Evolutionary conservation across 306 rosid genomes (phyloP).

Genomic region (Vigna nakashimae): DNA sequence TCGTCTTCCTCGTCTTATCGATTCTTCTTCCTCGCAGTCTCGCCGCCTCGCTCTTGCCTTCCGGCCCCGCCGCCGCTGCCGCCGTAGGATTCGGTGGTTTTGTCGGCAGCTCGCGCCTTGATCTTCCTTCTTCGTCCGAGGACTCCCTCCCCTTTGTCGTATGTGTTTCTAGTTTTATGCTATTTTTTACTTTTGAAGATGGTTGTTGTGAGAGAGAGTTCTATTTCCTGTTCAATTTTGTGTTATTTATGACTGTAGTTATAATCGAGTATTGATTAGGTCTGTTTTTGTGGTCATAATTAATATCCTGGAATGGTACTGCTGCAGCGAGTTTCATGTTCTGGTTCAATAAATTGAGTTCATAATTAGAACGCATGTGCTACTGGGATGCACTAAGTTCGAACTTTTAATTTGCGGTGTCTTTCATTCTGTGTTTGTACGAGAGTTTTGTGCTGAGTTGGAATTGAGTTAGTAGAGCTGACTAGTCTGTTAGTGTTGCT

Average conservation of each 20-base stretch:
- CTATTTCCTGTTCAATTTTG: neutral
- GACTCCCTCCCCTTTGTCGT: conserved; percentile 66
- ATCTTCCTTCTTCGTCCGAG: conserved; percentile 65
- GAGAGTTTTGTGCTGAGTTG: neutral
- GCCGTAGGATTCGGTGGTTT: conserved; percentile 89
- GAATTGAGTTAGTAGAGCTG: neutral
- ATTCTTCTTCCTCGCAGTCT: conserved; percentile 51
- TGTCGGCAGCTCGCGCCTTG: conserved; percentile 86
- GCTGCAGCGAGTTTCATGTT: neutral
- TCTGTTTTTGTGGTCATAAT: neutral
- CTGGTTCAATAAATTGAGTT: neutral
- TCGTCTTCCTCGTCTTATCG: neutral
- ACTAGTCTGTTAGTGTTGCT: neutral
- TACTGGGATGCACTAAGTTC: neutral
- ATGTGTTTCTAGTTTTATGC: conserved; percentile 32
- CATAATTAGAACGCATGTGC: neutral
- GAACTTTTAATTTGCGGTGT: neutral
- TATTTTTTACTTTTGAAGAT: neutral
- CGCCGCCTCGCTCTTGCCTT: conserved; percentile 87
- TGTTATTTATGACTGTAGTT: neutral
- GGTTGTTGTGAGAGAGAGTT: neutral
- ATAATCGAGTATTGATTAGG: conserved; percentile 18
- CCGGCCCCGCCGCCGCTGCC: conserved; percentile 68
- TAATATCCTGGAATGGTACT: neutral
- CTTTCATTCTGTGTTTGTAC: neutral